phyloP scores from a whole-genome alignment of 2,329 filamentous ascomycete genomes.

The Beauveria brongniartii region DNA sequence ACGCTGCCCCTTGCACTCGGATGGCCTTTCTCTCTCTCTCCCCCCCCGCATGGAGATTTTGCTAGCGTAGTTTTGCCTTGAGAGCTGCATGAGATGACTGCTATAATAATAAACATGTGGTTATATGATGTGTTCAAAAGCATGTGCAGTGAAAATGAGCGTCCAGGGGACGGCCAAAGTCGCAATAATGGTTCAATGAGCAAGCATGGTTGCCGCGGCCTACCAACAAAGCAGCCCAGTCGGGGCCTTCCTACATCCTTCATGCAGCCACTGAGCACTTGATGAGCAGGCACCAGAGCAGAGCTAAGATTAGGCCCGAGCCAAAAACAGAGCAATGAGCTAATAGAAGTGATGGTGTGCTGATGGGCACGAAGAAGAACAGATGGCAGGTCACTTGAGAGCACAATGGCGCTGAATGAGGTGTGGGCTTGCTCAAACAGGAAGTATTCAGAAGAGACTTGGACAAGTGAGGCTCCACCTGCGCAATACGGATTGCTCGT shows the following conservation, averaged over 20 bases:
- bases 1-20: background rate
- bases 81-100: background rate
- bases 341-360: background rate
- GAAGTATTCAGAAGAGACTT: background rate
- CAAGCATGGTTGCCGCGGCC: background rate
- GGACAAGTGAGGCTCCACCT: background rate
- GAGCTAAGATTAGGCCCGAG: background rate
- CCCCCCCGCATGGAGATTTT: background rate
- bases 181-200: background rate
- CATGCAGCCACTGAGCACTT: constrained; percentile 3
- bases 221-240: background rate
- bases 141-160: background rate
- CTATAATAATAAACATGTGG: background rate
- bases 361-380: background rate
- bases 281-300: background rate
- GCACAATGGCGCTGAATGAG: too few relatives aligned
- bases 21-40: background rate
- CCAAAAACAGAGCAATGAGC: background rate
- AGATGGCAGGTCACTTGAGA: too few relatives aligned
- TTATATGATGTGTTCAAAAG: background rate
- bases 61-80: background rate
- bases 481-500: constrained; percentile 1
- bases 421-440: background rate
- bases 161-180: background rate
- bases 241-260: background rate